Percentiles rank a stretch among this genome's conserved stretches.
phyloP scores from a whole-genome alignment of 192 early-diverging fungal species.

The Pilobolus umbonatus region DNA sequence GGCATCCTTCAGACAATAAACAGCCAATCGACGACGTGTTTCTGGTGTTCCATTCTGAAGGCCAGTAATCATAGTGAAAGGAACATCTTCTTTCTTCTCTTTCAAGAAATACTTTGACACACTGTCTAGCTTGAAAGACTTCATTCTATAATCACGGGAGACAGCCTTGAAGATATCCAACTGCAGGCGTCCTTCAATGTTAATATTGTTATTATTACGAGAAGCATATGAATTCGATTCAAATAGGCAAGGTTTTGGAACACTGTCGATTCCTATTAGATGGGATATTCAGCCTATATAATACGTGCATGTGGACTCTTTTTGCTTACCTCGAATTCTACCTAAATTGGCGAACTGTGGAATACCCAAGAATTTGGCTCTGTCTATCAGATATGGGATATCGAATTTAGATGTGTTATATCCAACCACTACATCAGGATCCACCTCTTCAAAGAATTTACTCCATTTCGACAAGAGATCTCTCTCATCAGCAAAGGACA shows the following conservation, averaged over 20 bases:
- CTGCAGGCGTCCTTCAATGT: constrained; percentile 89
- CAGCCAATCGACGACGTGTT: constrained; percentile 87
- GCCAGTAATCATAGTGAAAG: constrained; percentile 96
- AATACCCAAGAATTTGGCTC: constrained; percentile 73
- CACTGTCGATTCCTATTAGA: constrained; percentile 52
- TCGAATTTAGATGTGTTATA: constrained; percentile 98
- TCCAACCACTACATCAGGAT: constrained; percentile 92
- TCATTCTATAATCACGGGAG: constrained; percentile 92
- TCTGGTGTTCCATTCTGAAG: constrained; percentile 94
- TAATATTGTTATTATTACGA: constrained; percentile 85
- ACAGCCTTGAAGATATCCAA: constrained; percentile 92
- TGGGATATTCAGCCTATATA: neutral
- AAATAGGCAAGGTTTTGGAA: constrained; percentile 76
- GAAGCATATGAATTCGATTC: constrained; percentile 91
- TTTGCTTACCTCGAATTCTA: constrained; percentile 43
- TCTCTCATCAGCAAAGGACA: constrained; percentile 73
- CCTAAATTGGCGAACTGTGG: constrained; percentile 80
- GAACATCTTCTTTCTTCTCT: constrained; percentile 99
- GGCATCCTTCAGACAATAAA: constrained; percentile 98
- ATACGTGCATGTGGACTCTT: neutral
- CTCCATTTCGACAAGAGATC: constrained; percentile 81
- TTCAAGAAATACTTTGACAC: constrained; percentile 92
- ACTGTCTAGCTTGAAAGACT: constrained; percentile 92
- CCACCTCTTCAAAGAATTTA: constrained; percentile 80
- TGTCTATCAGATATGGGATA: constrained; percentile 91